Percentiles rank a stretch among this genome's conserved stretches.
Evolutionary conservation across 495 filamentous ascomycete species (phyloP).

Genomic region (Achaetomiella virescens): DNA sequence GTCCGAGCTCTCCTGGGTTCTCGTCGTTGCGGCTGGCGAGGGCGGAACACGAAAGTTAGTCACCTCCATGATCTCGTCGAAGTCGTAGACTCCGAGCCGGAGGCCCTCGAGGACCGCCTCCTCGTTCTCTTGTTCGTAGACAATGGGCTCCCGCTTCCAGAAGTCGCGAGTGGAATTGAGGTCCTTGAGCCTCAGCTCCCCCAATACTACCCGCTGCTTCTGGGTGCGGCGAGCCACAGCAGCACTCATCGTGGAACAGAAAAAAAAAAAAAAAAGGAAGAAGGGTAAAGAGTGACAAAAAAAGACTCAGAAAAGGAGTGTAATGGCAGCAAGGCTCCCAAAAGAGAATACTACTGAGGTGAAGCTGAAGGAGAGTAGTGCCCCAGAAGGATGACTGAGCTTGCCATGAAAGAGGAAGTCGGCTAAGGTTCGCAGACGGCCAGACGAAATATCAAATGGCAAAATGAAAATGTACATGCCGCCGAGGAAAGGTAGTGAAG

Average conservation of each 20-base stretch:
- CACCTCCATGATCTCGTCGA: conserved; percentile 16
- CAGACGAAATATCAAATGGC: too few species aligned
- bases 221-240: not conserved
- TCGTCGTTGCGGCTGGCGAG: conserved; percentile 5
- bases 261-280: not conserved
- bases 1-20: conserved; percentile 15
- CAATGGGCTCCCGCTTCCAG: conserved; percentile 19
- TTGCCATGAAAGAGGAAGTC: too few species aligned
- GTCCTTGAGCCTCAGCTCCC: conserved; percentile 19
- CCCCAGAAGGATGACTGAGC: too few species aligned
- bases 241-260: not conserved
- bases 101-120: conserved; percentile 14
- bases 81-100: conserved; percentile 16
- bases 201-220: conserved; percentile 11
- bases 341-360: not conserved
- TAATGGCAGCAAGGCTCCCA: not conserved
- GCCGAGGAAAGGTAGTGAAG: not conserved
- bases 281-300: not conserved
- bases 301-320: not conserved
- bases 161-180: conserved; percentile 15
- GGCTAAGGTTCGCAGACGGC: too few species aligned
- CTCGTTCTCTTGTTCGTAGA: conserved; percentile 24
- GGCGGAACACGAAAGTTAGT: conserved; percentile 16
- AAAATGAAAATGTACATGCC: too few species aligned
- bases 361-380: not conserved